phyloP scores from a whole-genome alignment of 768 basidiomycete genomes.

The Hortiboletus campestris region DNA sequence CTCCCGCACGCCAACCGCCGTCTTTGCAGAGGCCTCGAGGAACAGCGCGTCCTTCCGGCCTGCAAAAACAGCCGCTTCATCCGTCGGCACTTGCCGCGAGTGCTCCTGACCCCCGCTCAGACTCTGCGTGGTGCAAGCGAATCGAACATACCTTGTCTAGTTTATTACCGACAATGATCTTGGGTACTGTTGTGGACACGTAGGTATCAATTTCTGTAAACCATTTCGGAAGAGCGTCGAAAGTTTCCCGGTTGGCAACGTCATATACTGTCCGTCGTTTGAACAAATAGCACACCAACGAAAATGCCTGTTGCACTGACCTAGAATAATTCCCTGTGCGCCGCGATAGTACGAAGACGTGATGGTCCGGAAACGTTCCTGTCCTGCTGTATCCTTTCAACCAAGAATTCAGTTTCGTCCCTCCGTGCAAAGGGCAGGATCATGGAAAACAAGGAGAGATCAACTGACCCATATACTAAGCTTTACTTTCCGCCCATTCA shows the following conservation, averaged over 20 bases:
- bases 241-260: conserved; percentile 88
- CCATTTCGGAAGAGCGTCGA: conserved; percentile 94
- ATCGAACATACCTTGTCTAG: conserved; percentile 74
- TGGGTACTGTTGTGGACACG: conserved; percentile 79
- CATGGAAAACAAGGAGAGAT: background rate
- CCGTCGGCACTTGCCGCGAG: conserved; percentile 79
- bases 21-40: conserved; percentile 93
- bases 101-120: conserved; percentile 59
- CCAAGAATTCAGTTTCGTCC: background rate
- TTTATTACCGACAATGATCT: conserved; percentile 95
- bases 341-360: conserved; percentile 95
- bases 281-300: background rate
- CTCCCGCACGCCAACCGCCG: conserved; percentile 75
- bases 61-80: conserved; percentile 81
- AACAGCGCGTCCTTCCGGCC: conserved; percentile 80
- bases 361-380: conserved; percentile 94
- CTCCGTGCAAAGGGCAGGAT: background rate
- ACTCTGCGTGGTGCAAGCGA: no score
- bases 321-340: conserved; percentile 79
- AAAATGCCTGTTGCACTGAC: conserved; percentile 29
- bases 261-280: conserved; percentile 72
- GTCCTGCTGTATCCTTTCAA: conserved; percentile 86
- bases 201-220: conserved; percentile 92
- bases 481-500: conserved; percentile 82
- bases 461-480: conserved; percentile 92